These are phyloP conservation scores for Litchi chinensis DNA, from an alignment of 345 rosid species.

Conservation along the genomic window DNA sequence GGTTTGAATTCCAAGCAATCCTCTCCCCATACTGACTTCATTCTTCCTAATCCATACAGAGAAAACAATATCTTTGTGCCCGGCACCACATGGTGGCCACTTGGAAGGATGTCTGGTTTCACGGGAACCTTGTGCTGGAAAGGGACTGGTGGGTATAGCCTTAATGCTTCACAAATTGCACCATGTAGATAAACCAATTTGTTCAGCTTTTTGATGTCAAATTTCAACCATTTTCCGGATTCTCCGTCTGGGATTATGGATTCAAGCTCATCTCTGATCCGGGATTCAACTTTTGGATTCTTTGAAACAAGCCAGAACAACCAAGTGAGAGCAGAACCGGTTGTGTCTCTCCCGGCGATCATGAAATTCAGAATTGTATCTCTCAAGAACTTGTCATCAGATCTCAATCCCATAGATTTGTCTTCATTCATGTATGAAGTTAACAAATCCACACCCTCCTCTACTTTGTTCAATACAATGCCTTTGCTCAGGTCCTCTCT, in stretches of 20 bases:
- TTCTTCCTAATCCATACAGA: neutral
- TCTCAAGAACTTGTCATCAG: constrained; percentile 47
- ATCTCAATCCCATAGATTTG: constrained; percentile 13
- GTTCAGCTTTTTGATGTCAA: constrained; percentile 8
- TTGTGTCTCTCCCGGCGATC: constrained; percentile 59
- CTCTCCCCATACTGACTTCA: too few relatives aligned
- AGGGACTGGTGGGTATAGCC: constrained; percentile 34
- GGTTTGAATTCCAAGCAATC: constrained; percentile 31
- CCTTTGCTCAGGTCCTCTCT: constrained; percentile 29
- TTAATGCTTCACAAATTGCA: constrained; percentile 35
- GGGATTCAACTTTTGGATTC: constrained; percentile 32
- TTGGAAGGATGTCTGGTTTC: constrained; percentile 36
- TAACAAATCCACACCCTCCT: constrained; percentile 37
- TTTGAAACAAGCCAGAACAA: neutral
- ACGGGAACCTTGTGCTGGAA: constrained; percentile 29
- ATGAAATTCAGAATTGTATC: constrained; percentile 54
- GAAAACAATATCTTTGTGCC: constrained; percentile 21
- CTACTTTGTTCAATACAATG: neutral
- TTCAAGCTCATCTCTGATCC: constrained; percentile 49
- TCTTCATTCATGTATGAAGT: constrained; percentile 39
- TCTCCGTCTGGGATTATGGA: constrained; percentile 1
- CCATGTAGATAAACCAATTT: constrained; percentile 43
- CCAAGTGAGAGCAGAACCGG: too few relatives aligned
- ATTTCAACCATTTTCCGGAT: neutral
- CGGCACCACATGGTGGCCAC: constrained; percentile 35